Conservation (phyloP, 23 red algal genomes). For the Gracilariopsis chorda region DNA sequence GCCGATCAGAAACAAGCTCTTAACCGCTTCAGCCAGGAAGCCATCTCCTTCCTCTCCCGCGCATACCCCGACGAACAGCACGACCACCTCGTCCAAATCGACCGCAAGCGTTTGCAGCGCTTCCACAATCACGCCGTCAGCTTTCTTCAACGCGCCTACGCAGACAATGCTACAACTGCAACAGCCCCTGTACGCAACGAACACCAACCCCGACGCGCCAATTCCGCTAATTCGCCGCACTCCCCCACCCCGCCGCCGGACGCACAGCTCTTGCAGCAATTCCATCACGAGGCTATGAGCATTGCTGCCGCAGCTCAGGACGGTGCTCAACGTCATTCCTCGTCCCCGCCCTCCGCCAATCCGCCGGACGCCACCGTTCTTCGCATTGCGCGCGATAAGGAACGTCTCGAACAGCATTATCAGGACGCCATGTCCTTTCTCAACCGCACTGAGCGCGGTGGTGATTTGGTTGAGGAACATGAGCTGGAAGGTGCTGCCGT, state of each 20-base stretch:
- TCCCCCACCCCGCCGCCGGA: neutral
- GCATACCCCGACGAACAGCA: conserved; percentile 49
- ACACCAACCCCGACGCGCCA: too few relatives aligned
- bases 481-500: conserved; percentile 35
- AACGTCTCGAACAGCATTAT: conserved; percentile 56
- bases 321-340: neutral
- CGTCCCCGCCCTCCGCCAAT: neutral
- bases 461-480: conserved; percentile 43
- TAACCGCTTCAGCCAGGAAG: conserved; percentile 40
- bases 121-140: conserved; percentile 60
- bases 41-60: conserved; percentile 41
- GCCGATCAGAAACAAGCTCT: neutral
- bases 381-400: conserved; percentile 36
- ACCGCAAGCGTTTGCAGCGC: conserved; percentile 58
- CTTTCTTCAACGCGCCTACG: conserved; percentile 65
- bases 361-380: neutral
- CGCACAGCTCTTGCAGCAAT: conserved; percentile 10
- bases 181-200: neutral
- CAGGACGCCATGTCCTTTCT: conserved; percentile 53
- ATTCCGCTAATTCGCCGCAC: neutral
- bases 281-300: conserved; percentile 48
- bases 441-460: conserved; percentile 26
- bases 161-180: too few relatives aligned
- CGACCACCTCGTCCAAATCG: conserved; percentile 25
- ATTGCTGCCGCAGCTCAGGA: conserved; percentile 27